Evolutionary conservation across 2,329 filamentous ascomycete genomes (phyloP), one percentile per base, ranked within the genome.

Genomic region (Bipolaris gigantea): DNA sequence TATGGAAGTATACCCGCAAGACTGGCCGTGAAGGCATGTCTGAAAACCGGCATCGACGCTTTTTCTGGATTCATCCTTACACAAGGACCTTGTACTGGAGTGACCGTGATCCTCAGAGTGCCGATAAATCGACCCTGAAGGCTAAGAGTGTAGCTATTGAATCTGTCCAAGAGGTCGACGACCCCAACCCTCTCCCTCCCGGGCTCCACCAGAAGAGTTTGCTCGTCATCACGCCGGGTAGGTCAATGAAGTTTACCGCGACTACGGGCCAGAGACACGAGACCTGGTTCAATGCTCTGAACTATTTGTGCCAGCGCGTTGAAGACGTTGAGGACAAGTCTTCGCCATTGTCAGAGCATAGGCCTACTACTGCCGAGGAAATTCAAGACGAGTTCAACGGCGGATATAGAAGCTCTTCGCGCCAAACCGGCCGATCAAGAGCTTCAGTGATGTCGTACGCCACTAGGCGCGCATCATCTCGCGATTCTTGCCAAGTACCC

Each of bases 21-120:
- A 83, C 92, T 55, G 92, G 92, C n/a, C 88, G 93, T 21, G 89
- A 87, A 50, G 89, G 92, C 59, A 86, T 96, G 76, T 97, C 92
- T 0, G 89, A 87, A 64, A 96, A 92, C 51, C 85, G 94, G 48
- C 94, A 99, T 75, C 86, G 90, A 57, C 87, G 94, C 30, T 99
- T 97, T 81, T 99, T 99, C 82, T 99, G 94, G 94, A 90, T 99
- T 19, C 94, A 99, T 72, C 94, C 94, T 0, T 99, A 97, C 76
- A 99, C 93, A 3, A 85, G 92, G 45, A 97, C 93, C 5, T 76
- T 99, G 65, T 97, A 97, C 81, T 99, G 94, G 94, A 96, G 92
- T 71, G 89, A 96, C 62, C 83, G 87, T 49, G 92, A 97, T 72
- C 94, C 94, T 6, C 87, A 89, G 27, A 83, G 81, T 42, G 89